These are phyloP conservation scores for Fusarium paranaense DNA, from an alignment of 2,329 filamentous ascomycete species.

Conservation along the genomic window DNA sequence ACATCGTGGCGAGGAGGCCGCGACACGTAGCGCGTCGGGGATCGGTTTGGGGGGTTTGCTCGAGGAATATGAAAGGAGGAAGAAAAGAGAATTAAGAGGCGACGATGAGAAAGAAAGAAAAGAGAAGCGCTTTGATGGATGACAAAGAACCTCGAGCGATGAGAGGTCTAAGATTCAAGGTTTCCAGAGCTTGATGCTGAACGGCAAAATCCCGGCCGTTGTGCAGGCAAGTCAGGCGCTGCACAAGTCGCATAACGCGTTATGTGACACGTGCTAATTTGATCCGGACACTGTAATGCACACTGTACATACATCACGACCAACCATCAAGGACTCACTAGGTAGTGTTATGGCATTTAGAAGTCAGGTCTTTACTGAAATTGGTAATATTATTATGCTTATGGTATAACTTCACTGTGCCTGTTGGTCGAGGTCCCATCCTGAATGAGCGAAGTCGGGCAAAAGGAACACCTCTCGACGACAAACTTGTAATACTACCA, in stretches of 20 bases:
- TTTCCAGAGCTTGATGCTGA: conserved; percentile 21
- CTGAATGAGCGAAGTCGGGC: background rate
- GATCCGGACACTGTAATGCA: background rate
- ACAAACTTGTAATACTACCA: background rate
- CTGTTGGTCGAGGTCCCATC: background rate
- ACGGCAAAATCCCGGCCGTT: conserved; percentile 36
- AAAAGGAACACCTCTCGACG: background rate
- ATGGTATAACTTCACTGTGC: fast-evolving
- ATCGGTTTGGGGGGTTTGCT: background rate
- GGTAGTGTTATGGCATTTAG: background rate
- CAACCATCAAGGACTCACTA: background rate
- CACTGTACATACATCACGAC: background rate
- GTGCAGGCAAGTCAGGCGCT: conserved; percentile 12
- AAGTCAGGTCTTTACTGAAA: background rate
- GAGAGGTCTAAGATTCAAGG: conserved; percentile 20
- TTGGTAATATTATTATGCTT: background rate
- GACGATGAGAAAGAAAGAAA: conserved; percentile 7
- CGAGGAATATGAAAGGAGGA: conserved; percentile 10
- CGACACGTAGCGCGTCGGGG: conserved; percentile 33
- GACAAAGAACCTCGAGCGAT: conserved; percentile 31
- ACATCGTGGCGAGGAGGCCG: conserved; percentile 47
- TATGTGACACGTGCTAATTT: background rate
- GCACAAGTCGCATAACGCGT: conserved; percentile 9
- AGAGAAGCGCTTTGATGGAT: conserved; percentile 29
- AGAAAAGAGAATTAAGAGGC: conserved; percentile 6